A percentile compares a stretch with the other conserved stretches of the same genome.
Conservation (phyloP, 2,329 filamentous ascomycete species). For the Helotiales sp. region DNA sequence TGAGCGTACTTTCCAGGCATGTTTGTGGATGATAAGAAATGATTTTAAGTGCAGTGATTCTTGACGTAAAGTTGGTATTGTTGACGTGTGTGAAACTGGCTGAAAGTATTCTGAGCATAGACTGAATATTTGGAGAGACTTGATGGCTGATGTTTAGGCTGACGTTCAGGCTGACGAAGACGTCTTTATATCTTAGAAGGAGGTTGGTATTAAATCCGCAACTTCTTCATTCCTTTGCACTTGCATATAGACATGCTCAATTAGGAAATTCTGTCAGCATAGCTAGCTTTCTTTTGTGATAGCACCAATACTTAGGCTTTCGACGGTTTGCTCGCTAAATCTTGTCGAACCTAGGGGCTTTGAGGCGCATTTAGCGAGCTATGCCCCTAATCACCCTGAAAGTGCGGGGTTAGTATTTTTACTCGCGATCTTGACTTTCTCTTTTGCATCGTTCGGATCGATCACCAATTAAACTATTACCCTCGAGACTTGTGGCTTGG, state of each 20-base stretch:
- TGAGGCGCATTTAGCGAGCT: neutral
- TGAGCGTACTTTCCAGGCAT: conserved; percentile 10
- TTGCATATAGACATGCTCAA: neutral
- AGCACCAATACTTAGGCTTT: neutral
- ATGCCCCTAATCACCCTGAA: neutral
- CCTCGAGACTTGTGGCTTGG: too few species aligned
- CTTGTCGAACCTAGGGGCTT: too few species aligned
- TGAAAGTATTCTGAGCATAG: neutral
- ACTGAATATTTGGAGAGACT: too few species aligned
- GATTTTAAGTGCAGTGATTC: neutral
- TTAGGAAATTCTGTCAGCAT: neutral
- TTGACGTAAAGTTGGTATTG: neutral
- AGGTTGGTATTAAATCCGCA: neutral
- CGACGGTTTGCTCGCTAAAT: neutral
- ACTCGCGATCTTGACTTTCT: neutral
- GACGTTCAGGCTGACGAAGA: neutral
- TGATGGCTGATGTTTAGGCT: too few species aligned
- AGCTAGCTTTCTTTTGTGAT: too few species aligned
- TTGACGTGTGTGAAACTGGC: neutral
- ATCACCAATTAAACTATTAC: too few species aligned
- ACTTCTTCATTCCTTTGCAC: neutral
- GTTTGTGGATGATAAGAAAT: conserved; percentile 11
- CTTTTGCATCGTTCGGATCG: too few species aligned
- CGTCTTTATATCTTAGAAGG: neutral
- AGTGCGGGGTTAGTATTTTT: neutral